Evolutionary conservation across 1,139 yeast species (phyloP).

Genomic region (Yamadazyma epiphylla): DNA sequence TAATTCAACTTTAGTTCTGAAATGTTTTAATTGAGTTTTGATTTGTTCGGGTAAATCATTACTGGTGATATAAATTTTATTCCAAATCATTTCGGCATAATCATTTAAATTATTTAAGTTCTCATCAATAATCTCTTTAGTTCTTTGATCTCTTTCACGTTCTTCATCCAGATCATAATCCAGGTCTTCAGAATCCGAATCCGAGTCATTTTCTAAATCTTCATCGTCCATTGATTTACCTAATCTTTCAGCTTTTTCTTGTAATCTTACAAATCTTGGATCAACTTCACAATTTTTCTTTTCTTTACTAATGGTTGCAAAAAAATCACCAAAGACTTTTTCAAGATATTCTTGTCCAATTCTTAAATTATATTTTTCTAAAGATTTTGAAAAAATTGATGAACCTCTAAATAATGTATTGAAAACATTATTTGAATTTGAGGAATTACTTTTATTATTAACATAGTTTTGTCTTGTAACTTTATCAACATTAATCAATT

Average conservation of each 20-base stretch:
- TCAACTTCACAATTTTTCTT: constrained; percentile 72
- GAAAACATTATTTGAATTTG: constrained; percentile 44
- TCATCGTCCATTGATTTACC: constrained; percentile 20
- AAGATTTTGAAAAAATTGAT: constrained; percentile 72
- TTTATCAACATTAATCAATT: constrained; percentile 48
- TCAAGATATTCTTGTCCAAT: constrained; percentile 79
- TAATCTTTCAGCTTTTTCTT: constrained; percentile 32
- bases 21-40: constrained; percentile 53
- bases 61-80: constrained; percentile 60
- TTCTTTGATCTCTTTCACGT: constrained; percentile 20
- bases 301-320: constrained; percentile 49
- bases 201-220: constrained; percentile 19
- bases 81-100: constrained; percentile 70
- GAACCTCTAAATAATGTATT: constrained; percentile 85
- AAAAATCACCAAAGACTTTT: constrained; percentile 66
- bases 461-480: constrained; percentile 41
- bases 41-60: constrained; percentile 75
- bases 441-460: constrained; percentile 12
- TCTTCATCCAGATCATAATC: constrained; percentile 33
- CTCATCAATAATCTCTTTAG: constrained; percentile 34
- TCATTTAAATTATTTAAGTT: constrained; percentile 52
- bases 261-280: constrained; percentile 48
- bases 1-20: constrained; percentile 58
- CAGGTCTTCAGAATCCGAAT: constrained; percentile 20
- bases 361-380: constrained; percentile 73